Evolutionary conservation across 768 basidiomycete genomes (phyloP), one percentile per base, ranked within the genome.

Genomic region (Russula earlei): DNA sequence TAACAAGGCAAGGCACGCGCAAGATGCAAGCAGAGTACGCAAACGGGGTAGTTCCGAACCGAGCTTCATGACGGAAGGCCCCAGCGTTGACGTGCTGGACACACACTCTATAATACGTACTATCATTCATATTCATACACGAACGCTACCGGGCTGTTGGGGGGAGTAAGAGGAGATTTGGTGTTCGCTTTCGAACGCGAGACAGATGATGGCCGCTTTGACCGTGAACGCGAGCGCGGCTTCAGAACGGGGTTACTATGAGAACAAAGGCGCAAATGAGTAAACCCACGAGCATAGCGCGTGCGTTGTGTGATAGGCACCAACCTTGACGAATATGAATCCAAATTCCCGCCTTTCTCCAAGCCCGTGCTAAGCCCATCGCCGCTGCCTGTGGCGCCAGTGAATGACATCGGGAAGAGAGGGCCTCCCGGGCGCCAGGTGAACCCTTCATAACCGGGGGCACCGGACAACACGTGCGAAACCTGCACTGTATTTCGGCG

Each of bases 401-500:
- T 25, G 27, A 62, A 62, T 34, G 62, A 54, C 59, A 52, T 61
- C 25, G 62, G 59, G 34, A 62, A 62, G 11, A 62, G 52, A 7
- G 62, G 62, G 4, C 62, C 62, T 19, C 62, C 62, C 12, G 62
- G 62, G 11, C 62, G 54, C 62, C 62, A 62, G 33, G 59, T 52
- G 52, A 61, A 62, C 0, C 62, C 62, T 41, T 31, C 59, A 41
- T 62, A 56, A 17, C 62, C 62, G 19, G 62, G 62, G 22, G 62
- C 59, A 49, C 62, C 62, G 10, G 62, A 62, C 40, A 62, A 37
- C 20, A 62, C 52, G 52, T 62, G 62, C 37, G 62, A 56, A 50
- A 62, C 62, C 44, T 61, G 52, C 19, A 57, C 55, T 9, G 55
- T 51, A 33, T 54, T 54, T n/a, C 54, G 54, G 15, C 52, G 58